Percentiles rank a stretch among this genome's conserved stretches.
Evolutionary conservation across 768 basidiomycete species (phyloP).

Genomic region (Calvatia gigantea): DNA sequence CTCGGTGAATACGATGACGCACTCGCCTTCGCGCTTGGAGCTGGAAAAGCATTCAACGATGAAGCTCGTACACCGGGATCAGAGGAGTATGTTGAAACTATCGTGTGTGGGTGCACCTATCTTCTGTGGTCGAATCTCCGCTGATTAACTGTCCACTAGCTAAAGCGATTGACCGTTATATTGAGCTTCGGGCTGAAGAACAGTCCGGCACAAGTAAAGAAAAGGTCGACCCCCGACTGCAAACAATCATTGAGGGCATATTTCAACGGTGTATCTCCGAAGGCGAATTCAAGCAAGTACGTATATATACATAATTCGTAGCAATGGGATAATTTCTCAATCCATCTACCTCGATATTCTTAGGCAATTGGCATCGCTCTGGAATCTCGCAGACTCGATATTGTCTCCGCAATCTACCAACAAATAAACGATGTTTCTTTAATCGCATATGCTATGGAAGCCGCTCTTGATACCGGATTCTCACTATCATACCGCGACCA

Average conservation of each 20-base stretch:
- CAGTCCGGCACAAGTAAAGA: conserved; percentile 39
- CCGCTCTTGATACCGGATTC: conserved; percentile 86
- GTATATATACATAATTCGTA: conserved; percentile 13
- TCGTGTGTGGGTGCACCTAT: conserved; percentile 68
- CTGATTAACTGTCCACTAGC: conserved; percentile 43
- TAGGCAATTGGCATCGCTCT: conserved; percentile 95
- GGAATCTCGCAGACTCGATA: conserved; percentile 84
- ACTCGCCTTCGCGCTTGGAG: conserved; percentile 89
- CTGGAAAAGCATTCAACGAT: conserved; percentile 80
- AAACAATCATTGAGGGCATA: conserved; percentile 85
- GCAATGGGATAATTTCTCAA: conserved; percentile 14
- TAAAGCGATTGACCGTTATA: conserved; percentile 94
- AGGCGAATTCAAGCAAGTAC: conserved; percentile 87
- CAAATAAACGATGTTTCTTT: conserved; percentile 73
- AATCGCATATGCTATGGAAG: conserved; percentile 89
- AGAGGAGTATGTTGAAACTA: conserved; percentile 91
- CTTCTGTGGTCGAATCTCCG: neutral
- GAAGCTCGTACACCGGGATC: conserved; percentile 61
- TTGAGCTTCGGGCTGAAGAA: conserved; percentile 62
- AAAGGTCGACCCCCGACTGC: conserved; percentile 77
- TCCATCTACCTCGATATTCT: neutral
- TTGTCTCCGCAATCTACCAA: conserved; percentile 75
- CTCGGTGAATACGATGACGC: conserved; percentile 95
- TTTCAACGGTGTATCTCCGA: conserved; percentile 83
- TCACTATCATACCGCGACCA: conserved; percentile 82